Base-by-base conservation (phyloP, 2,329 filamentous ascomycete genomes). In the Cercospora janseana region DNA sequence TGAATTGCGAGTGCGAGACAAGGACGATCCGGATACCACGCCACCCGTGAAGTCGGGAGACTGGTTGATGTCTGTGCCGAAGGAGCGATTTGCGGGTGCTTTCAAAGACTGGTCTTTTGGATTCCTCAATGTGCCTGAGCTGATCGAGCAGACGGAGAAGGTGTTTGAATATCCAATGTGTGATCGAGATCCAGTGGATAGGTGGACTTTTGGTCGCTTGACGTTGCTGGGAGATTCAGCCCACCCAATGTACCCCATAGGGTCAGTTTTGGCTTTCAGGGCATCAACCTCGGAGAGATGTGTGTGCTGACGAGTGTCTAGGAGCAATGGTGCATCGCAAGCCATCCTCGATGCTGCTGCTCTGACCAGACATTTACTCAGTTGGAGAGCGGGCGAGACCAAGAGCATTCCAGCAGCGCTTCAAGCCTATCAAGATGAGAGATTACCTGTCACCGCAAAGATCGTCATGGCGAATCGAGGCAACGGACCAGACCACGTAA, bases 141-240 rank as follows among this genome's bases (percentile, higher is more conserved):
- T 75, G 51, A 73, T 75, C 45, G 64, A 67, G 21, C 63, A 60
- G 31, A 75, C 72, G 3, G 67, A 71, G 4, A 71, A 67, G 32
- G 69, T 74, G 1, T 73, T 68, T 42, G 73, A 75, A 55, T 75
- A 73, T 46, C 72, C 73, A 20, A 75, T 75, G 72, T 72, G 71
- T 47, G 72, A 75, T 51, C 66, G 72, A n/a, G 65, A 69, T 43
- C 68, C 72, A 0, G 66, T 74, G 1, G 64, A 67, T 10, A 61
- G 65, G 12, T 74, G 72, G 72, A 69, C 57, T 26, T 68, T 67
- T 49, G 68, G 66, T 4, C 56, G 63, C 9, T 27, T 70, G 42
- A 69, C 71, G 6, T 55, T 74, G n/a, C 52, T 74, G 2, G 71
- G 72, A 10, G 71, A 75, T 55, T 67, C 70, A 3, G 72, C 71